A percentile compares a stretch with the other conserved stretches of the same genome.
These are phyloP conservation scores for Aspergillus nidulans DNA, from an alignment of 495 filamentous ascomycete genomes.

Conservation along the genomic window DNA sequence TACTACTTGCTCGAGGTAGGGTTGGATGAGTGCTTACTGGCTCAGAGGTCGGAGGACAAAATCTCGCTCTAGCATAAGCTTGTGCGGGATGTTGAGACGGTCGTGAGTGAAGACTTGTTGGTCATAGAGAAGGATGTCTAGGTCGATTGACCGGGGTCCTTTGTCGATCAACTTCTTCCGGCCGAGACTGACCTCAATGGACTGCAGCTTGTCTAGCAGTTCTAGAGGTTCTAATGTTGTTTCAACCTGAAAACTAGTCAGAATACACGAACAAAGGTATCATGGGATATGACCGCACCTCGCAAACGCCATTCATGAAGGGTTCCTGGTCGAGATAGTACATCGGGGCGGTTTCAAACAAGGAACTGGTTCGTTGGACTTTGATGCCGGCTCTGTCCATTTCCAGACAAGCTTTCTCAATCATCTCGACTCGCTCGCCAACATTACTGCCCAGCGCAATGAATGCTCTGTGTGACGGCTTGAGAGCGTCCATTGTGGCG, in stretches of 20 bases:
- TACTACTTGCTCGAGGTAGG: neutral
- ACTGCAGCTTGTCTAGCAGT: conserved; percentile 74
- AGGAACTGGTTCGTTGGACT: conserved; percentile 73
- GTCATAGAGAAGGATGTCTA: conserved; percentile 90
- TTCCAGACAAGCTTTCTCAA: conserved; percentile 73
- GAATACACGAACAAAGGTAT: no score
- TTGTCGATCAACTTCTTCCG: conserved; percentile 85
- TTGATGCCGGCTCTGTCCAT: conserved; percentile 68
- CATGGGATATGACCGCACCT: conserved; percentile 52
- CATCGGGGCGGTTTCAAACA: conserved; percentile 96
- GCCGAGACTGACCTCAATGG: conserved; percentile 73
- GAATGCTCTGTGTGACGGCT: conserved; percentile 54
- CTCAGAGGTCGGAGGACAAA: conserved; percentile 88
- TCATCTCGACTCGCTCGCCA: conserved; percentile 76
- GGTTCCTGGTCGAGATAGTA: conserved; percentile 84
- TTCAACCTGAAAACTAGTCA: conserved; percentile 58
- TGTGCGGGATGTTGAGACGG: conserved; percentile 79
- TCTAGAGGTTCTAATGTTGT: conserved; percentile 70
- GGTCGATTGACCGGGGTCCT: conserved; percentile 86
- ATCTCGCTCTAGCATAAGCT: conserved; percentile 81
- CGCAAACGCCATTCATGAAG: conserved; percentile 90
- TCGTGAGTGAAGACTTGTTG: conserved; percentile 58
- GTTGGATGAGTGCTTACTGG: conserved; percentile 53
- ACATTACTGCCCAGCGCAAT: conserved; percentile 93
- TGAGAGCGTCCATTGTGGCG: conserved; percentile 24